phyloP scores from a whole-genome alignment of 2,329 filamentous ascomycete species.

The Beauveria asiatica region DNA sequence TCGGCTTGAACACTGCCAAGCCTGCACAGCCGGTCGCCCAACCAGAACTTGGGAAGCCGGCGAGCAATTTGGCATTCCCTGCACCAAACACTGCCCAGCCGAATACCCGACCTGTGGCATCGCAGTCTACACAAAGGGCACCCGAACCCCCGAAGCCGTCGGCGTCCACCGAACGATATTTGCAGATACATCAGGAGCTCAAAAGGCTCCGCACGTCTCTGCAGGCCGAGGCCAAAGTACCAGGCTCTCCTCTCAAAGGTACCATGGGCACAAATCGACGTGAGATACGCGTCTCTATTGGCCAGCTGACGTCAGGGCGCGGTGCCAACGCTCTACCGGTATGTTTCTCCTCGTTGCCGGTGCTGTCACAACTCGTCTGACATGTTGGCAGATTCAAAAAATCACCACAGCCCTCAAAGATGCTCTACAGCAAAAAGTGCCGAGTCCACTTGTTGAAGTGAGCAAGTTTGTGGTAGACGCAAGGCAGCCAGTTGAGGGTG shows the following conservation, averaged over 20 bases:
- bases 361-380: conserved; percentile 13
- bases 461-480: conserved; percentile 42
- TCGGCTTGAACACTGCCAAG: conserved; percentile 18
- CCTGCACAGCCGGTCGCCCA: conserved; percentile 15
- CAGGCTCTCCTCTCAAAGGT: conserved; percentile 46
- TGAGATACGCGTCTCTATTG: conserved; percentile 61
- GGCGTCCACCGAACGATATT: conserved; percentile 33
- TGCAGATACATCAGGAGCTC: conserved; percentile 57
- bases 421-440: conserved; percentile 42
- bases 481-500: conserved; percentile 39
- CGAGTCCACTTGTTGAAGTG: conserved; percentile 45
- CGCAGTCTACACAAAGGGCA: conserved; percentile 3
- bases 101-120: conserved; percentile 8
- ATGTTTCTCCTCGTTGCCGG: conserved; percentile 16
- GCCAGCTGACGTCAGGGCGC: conserved; percentile 61
- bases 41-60: neutral
- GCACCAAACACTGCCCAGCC: conserved; percentile 7
- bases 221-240: conserved; percentile 44
- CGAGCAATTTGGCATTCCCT: neutral
- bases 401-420: conserved; percentile 38
- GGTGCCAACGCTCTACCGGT: conserved; percentile 45
- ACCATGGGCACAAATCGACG: conserved; percentile 64
- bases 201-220: conserved; percentile 58
- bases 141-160: neutral
- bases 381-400: conserved; percentile 23